Base-by-base conservation (phyloP, 2,329 filamentous ascomycete species). In the Coniochaeta sp. region DNA sequence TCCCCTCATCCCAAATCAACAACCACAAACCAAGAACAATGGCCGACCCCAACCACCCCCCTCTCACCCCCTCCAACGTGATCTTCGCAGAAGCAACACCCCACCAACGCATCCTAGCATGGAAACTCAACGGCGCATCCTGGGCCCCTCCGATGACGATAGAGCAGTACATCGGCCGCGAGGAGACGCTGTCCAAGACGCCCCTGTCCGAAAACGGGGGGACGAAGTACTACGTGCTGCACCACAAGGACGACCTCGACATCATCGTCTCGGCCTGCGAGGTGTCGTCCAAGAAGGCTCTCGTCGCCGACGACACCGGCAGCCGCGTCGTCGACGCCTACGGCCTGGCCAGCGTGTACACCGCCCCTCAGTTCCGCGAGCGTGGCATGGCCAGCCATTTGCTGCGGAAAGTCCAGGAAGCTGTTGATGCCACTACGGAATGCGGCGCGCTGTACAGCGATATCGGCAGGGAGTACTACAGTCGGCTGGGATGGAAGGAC, bases 391-490 rank as follows among this genome's bases (percentile, higher is more conserved):
- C 67, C 1, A 60, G 56, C 18, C 52, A 57, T 51, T 63, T 71
- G 56, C 56, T 71, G 40, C 54, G 48, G 24, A 55, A 55, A 20
- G 55, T 71, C 7, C 63, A 66, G 55, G 55, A 64, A 27, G 49
- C 50, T 12, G 61, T 70, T 51, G 67, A 71, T 51, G 10, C 38
- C 28, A 54, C 56, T 9, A 55, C 61, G 35, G 61, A 60, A 46
- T 66, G 61, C 51, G 67, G 65, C 40, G 59, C 63, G 14, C 53
- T 71, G 18, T 70, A 66, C 57, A 69, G 66, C 55, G 66, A 65
- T 45, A 58, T 61, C 20, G 60, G 64, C 26, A 56, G 60, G 16
- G 52, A 57, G 2, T 64, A 65, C 51, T 70, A 67, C 53, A 55
- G 61, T 18, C 56, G 54, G 13, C 55, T 71, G 8, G 69, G 68